These are phyloP conservation scores for Cutaneotrichosporon cutaneum DNA, from an alignment of 1,284 basidiomycete species.

Conservation along the genomic window DNA sequence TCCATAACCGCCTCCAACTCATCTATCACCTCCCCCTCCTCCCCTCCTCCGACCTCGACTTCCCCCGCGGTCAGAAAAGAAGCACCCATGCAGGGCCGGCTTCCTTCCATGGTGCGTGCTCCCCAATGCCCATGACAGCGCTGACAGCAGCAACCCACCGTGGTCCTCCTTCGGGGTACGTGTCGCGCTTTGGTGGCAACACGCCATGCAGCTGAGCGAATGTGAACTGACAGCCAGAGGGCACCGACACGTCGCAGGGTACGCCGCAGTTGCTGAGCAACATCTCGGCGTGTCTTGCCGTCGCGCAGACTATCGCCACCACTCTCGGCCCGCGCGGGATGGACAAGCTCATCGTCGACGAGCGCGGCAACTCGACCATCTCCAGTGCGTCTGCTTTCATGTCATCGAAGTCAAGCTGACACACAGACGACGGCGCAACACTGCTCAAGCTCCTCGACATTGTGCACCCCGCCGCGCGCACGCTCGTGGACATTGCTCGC, in stretches of 20 bases:
- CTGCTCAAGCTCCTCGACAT: constrained; percentile 97
- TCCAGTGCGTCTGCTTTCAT: constrained; percentile 59
- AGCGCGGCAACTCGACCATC: constrained; percentile 92
- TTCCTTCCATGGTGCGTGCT: constrained; percentile 49
- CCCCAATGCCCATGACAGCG: background rate
- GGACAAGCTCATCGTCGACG: constrained; percentile 91
- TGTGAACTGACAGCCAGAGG: constrained; percentile 59
- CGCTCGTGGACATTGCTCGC: constrained; percentile 93
- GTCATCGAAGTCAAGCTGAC: constrained; percentile 17
- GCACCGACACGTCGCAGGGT: constrained; percentile 95
- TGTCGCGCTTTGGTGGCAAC: constrained; percentile 8
- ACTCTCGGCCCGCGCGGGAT: constrained; percentile 98
- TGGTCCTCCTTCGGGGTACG: constrained; percentile 73
- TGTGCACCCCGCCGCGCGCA: constrained; percentile 94
- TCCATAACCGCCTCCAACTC: constrained; percentile 14
- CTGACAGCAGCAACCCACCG: constrained; percentile 78
- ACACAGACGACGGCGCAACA: constrained; percentile 84
- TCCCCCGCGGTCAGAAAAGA: constrained; percentile 8
- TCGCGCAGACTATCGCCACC: constrained; percentile 83
- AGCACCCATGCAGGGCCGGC: constrained; percentile 45
- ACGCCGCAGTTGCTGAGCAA: constrained; percentile 91
- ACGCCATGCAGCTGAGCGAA: background rate
- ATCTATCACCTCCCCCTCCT: background rate
- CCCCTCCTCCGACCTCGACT: constrained; percentile 5
- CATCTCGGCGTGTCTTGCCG: constrained; percentile 90